These are phyloP conservation scores for Chlorella ohadii DNA, from an alignment of 139 green algal genomes.

Conservation along the genomic window DNA sequence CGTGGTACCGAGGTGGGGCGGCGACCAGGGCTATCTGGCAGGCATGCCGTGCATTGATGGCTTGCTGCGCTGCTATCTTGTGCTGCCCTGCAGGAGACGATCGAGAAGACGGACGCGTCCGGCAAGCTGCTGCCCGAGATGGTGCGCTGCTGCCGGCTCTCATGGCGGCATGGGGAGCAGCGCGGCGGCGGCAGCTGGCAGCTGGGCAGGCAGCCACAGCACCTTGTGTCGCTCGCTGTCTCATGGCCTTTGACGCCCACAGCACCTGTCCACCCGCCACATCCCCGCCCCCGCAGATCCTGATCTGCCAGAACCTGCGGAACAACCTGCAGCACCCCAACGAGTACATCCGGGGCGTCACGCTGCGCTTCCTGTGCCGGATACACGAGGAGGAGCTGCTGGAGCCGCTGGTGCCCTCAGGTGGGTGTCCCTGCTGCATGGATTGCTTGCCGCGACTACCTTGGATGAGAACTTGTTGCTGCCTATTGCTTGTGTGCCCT, in stretches of 20 bases:
- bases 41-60: not conserved
- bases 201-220: not conserved
- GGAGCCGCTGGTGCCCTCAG: slow-evolving; percentile 94
- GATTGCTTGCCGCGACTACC: too few species aligned
- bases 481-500: too few species aligned
- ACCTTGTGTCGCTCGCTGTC: too few species aligned
- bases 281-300: slow-evolving; percentile 76
- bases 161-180: not conserved
- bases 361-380: slow-evolving; percentile 96
- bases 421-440: not conserved
- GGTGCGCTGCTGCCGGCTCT: slow-evolving; percentile 71
- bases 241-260: too few species aligned
- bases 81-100: slow-evolving; percentile 85
- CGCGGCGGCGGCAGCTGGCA: not conserved
- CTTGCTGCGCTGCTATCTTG: not conserved
- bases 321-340: slow-evolving; percentile 99
- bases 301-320: slow-evolving; percentile 99
- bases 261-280: not conserved
- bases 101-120: slow-evolving; percentile 96
- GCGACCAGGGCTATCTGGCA: not conserved
- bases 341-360: slow-evolving; percentile 97
- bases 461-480: too few species aligned
- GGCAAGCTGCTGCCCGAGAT: slow-evolving; percentile 99
- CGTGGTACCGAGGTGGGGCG: not conserved
- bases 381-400: slow-evolving; percentile 98